phyloP scores from a whole-genome alignment of 1,284 basidiomycete species.

The Porogramme epimiltina region DNA sequence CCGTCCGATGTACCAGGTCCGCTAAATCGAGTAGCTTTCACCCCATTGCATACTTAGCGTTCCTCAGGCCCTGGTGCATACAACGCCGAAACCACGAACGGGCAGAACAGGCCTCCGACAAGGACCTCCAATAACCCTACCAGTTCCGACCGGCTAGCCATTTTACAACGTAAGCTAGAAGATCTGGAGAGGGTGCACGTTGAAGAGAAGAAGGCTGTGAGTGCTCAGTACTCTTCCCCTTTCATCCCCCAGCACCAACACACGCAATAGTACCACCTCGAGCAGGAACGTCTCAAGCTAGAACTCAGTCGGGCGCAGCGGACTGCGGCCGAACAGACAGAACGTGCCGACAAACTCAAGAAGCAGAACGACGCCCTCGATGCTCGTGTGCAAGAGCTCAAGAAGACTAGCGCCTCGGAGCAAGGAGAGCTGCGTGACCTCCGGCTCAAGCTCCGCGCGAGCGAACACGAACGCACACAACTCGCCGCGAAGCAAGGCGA shows the following conservation, averaged over 20 bases:
- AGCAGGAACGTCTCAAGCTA: conserved; percentile 58
- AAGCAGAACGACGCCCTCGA: conserved; percentile 61
- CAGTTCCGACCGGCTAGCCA: conserved; percentile 47
- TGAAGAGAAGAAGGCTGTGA: conserved; percentile 67
- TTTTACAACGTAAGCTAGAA: conserved; percentile 65
- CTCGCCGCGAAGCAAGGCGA: conserved; percentile 54
- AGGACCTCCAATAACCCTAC: conserved; percentile 11
- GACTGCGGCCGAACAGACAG: conserved; percentile 50
- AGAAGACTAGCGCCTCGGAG: conserved; percentile 48
- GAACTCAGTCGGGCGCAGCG: conserved; percentile 56
- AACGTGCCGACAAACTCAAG: conserved; percentile 61
- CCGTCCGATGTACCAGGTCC: conserved; percentile 44
- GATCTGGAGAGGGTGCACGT: conserved; percentile 65
- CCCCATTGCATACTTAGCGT: not conserved
- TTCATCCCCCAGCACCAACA: not conserved
- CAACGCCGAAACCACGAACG: conserved; percentile 18
- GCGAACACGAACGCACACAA: conserved; percentile 61
- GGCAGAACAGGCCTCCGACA: conserved; percentile 17
- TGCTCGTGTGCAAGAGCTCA: conserved; percentile 56
- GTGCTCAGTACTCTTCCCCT: conserved; percentile 25
- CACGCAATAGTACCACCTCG: conserved; percentile 51
- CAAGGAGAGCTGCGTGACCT: conserved; percentile 66
- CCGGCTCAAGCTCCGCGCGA: conserved; percentile 55
- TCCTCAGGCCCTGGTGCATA: conserved; percentile 40
- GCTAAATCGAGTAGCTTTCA: conserved; percentile 3